Conservation (phyloP, 495 filamentous ascomycete genomes). For the Tuber melanosporum region DNA sequence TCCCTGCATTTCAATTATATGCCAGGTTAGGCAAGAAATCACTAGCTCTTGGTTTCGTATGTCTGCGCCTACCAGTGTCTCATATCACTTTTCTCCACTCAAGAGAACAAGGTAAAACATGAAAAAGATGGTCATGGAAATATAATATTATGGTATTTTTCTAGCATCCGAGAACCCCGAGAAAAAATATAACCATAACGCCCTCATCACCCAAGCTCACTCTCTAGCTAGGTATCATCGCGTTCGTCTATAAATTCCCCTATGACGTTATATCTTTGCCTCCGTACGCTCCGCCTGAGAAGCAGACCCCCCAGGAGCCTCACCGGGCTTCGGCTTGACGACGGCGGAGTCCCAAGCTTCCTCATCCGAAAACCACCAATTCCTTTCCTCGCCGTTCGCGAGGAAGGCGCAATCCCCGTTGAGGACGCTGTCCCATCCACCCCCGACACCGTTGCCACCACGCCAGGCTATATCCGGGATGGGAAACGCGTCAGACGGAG, state of each 20-base stretch:
- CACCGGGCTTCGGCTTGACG: neutral
- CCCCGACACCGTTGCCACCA: constrained; percentile 60
- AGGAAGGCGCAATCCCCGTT: constrained; percentile 82
- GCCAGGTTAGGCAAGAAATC: neutral
- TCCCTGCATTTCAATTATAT: neutral
- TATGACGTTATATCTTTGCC: neutral
- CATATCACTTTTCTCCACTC: neutral
- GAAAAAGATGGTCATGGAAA: neutral
- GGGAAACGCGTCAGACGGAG: constrained; percentile 19
- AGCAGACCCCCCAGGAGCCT: constrained; percentile 19
- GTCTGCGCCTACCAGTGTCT: neutral
- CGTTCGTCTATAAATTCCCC: neutral
- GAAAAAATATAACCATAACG: neutral
- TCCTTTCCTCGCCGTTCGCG: constrained; percentile 69
- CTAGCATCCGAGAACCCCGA: neutral
- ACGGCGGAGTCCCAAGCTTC: constrained; percentile 37
- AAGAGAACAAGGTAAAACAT: neutral
- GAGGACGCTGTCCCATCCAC: constrained; percentile 70
- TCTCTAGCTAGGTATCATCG: neutral
- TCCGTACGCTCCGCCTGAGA: constrained; percentile 17
- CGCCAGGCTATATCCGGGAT: constrained; percentile 54
- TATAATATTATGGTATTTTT: neutral
- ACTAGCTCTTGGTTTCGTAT: neutral
- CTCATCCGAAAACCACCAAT: constrained; percentile 42
- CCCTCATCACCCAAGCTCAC: neutral